Evolutionary conservation across 371 early-diverging fungal genomes (phyloP).

Genomic region (Dinochytrium kinnereticum): DNA sequence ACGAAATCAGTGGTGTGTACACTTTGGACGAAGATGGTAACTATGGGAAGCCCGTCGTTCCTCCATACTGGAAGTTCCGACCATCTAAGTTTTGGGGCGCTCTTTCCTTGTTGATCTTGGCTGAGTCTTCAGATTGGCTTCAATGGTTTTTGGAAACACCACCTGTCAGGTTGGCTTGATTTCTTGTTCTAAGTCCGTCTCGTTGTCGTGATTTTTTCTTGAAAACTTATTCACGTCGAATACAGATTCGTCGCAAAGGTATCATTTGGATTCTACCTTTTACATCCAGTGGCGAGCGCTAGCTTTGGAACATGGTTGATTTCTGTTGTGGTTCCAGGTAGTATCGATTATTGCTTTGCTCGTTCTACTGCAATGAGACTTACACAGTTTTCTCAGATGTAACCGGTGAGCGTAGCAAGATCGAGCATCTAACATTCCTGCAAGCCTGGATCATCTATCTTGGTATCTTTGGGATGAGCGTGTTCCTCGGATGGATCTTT

Average conservation of each 20-base stretch:
- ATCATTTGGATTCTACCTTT: constrained; percentile 12
- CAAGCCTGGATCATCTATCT: background rate
- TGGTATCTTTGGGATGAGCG: background rate
- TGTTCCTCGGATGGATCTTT: background rate
- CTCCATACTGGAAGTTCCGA: background rate
- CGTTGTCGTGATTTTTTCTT: background rate
- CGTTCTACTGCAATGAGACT: too few relatives aligned
- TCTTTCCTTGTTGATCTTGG: background rate
- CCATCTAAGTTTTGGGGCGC: constrained; percentile 5
- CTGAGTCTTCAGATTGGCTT: background rate
- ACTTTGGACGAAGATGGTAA: background rate
- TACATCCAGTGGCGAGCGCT: constrained; percentile 10
- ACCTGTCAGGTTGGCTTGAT: background rate
- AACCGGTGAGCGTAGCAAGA: background rate
- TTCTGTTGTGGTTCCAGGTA: background rate
- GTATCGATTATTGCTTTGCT: background rate
- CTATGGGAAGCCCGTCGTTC: background rate
- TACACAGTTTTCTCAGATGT: background rate
- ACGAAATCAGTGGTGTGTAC: background rate
- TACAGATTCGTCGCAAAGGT: constrained; percentile 6
- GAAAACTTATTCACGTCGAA: background rate
- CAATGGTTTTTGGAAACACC: background rate
- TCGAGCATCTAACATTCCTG: background rate
- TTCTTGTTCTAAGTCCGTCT: too few relatives aligned
- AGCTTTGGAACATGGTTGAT: background rate